Conservation (phyloP, 2,329 filamentous ascomycete species). For the Aspergillus nomiae region DNA sequence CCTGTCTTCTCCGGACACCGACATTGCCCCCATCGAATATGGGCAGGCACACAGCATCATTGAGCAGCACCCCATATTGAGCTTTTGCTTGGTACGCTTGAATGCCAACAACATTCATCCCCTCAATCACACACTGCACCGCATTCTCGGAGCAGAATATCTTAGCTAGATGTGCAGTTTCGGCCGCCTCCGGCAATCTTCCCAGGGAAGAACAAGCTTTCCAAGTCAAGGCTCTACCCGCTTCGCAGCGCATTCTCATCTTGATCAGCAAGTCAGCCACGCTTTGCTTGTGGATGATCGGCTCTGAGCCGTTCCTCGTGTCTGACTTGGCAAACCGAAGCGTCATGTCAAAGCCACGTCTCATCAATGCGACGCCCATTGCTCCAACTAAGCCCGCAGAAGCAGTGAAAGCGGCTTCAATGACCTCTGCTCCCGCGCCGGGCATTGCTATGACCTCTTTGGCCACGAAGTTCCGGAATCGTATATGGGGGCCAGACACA, state of each 20-base stretch:
- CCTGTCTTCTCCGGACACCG: constrained; percentile 52
- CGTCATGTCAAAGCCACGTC: constrained; percentile 55
- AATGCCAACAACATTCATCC: constrained; percentile 57
- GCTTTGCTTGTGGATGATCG: constrained; percentile 52
- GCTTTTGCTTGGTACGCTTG: constrained; percentile 14
- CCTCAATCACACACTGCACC: constrained; percentile 52
- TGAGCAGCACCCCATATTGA: not conserved
- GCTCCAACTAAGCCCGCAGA: constrained; percentile 55
- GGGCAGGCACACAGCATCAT: constrained; percentile 33
- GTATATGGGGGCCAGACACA: constrained; percentile 52
- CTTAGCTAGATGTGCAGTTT: constrained; percentile 56
- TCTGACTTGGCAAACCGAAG: constrained; percentile 53
- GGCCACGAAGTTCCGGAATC: not conserved
- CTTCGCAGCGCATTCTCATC: constrained; percentile 56
- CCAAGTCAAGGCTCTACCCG: constrained; percentile 55
- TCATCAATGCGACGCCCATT: constrained; percentile 58
- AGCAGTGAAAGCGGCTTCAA: not conserved
- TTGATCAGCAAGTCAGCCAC: constrained; percentile 56
- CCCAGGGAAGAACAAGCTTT: constrained; percentile 52
- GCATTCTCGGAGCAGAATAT: constrained; percentile 54
- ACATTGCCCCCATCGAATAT: constrained; percentile 60
- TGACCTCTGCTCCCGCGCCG: constrained; percentile 46
- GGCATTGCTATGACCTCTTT: constrained; percentile 25
- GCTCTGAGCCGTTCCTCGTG: constrained; percentile 47
- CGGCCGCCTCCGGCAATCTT: constrained; percentile 31